Conservation (phyloP, 768 basidiomycete genomes). For the Pulveroboletus sp. region DNA sequence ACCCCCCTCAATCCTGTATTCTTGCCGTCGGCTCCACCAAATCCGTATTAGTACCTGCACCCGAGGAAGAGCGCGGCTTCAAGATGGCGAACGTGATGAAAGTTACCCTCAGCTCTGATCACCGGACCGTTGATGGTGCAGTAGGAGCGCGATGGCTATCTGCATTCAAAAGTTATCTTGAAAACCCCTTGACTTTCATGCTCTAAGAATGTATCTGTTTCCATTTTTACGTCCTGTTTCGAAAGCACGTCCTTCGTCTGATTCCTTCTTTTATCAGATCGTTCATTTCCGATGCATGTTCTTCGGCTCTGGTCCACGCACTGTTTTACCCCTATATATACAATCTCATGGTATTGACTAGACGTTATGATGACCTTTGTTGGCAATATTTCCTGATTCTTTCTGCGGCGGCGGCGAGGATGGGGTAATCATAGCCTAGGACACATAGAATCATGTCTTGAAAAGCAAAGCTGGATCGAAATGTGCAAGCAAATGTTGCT, state of each 20-base stretch:
- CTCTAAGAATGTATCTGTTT: slow-evolving; percentile 46
- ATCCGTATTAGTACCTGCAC: slow-evolving; percentile 82
- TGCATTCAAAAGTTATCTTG: slow-evolving; percentile 94
- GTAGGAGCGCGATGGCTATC: slow-evolving; percentile 90
- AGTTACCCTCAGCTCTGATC: slow-evolving; percentile 92
- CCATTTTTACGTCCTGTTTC: not conserved
- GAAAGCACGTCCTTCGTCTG: slow-evolving; percentile 4
- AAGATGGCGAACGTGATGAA: slow-evolving; percentile 93
- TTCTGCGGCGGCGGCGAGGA: not conserved
- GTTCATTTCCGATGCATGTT: slow-evolving; percentile 15
- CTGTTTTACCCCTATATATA: slow-evolving; percentile 4
- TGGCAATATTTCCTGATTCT: not conserved
- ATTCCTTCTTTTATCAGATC: slow-evolving; percentile 22
- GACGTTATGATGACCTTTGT: slow-evolving; percentile 1
- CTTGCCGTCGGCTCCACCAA: slow-evolving; percentile 90
- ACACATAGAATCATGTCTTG: not conserved
- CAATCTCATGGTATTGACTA: slow-evolving; percentile 12
- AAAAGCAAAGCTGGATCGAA: too few relatives aligned
- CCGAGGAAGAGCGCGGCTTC: slow-evolving; percentile 91
- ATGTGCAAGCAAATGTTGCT: not conserved
- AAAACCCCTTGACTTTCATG: slow-evolving; percentile 97
- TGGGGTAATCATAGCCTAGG: not conserved
- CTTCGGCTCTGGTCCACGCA: not conserved
- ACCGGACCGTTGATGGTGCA: slow-evolving; percentile 95
- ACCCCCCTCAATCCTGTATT: slow-evolving; percentile 97